phyloP scores from a whole-genome alignment of 257 asterid species.

The Solanum pimpinellifolium region DNA sequence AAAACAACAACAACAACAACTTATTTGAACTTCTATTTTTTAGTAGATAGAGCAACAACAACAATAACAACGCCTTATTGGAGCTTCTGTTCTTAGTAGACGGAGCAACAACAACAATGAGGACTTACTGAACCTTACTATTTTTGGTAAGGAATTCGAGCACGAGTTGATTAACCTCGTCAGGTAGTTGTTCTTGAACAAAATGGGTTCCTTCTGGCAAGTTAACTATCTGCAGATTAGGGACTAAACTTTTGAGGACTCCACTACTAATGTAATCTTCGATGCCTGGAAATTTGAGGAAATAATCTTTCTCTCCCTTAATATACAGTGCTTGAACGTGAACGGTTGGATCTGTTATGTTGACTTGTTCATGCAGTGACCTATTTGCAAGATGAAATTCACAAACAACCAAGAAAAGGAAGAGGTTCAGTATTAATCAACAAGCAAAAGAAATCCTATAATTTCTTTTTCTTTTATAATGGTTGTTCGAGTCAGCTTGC shows the following conservation, averaged over 20 bases:
- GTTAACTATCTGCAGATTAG: conserved; percentile 22
- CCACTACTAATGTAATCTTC: conserved; percentile 33
- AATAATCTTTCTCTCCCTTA: conserved; percentile 46
- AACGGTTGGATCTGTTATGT: conserved; percentile 14
- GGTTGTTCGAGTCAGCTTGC: not conserved
- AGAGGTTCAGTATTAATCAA: not conserved
- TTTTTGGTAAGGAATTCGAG: conserved; percentile 29
- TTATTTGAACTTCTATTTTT: not conserved
- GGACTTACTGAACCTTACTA: not conserved
- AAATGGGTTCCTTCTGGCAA: conserved; percentile 59
- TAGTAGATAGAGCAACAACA: not conserved
- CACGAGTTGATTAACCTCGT: conserved; percentile 37
- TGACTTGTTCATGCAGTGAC: conserved; percentile 18
- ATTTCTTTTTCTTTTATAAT: not conserved
- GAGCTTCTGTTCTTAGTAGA: not conserved
- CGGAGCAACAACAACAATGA: not conserved
- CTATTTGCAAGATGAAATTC: not conserved
- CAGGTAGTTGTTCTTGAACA: conserved; percentile 58
- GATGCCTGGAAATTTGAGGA: conserved; percentile 40
- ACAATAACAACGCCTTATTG: not conserved
- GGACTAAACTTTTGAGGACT: conserved; percentile 20
- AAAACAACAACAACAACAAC: not conserved
- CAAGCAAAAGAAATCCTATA: not conserved
- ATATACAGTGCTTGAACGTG: conserved; percentile 36
- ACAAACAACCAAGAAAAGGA: not conserved